Conservation (phyloP, 768 basidiomycete genomes). For the Rhodosporidiobolus sp. region DNA sequence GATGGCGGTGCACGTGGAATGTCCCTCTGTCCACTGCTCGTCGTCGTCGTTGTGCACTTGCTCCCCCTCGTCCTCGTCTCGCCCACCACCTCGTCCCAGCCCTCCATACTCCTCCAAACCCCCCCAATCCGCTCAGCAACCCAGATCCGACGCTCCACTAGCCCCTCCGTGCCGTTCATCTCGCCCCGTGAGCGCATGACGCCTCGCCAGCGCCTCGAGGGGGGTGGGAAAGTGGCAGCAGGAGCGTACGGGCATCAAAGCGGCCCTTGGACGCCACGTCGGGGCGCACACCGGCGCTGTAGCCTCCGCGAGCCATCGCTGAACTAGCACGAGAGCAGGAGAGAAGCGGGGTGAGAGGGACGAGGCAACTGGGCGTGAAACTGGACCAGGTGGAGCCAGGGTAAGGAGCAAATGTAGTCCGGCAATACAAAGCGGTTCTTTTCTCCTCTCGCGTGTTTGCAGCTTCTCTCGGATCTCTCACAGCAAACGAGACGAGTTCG, state of each 20-base stretch:
- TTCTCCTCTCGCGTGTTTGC: too few relatives aligned
- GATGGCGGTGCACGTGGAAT: background rate
- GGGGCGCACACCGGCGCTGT: background rate
- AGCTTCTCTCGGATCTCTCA: too few relatives aligned
- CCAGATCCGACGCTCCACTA: too few relatives aligned
- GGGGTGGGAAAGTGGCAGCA: too few relatives aligned
- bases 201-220: background rate
- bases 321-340: background rate
- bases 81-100: too few relatives aligned
- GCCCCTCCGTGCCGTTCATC: background rate
- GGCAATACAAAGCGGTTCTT: too few relatives aligned
- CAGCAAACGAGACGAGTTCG: too few relatives aligned
- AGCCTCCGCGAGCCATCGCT: conserved; percentile 3
- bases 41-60: too few relatives aligned
- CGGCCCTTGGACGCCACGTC: conserved; percentile 5
- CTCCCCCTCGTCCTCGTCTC: too few relatives aligned
- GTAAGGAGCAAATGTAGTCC: background rate
- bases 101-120: too few relatives aligned
- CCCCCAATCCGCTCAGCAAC: too few relatives aligned
- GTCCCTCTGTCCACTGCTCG: background rate
- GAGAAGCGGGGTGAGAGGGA: background rate
- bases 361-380: background rate
- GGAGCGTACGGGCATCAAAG: conserved; percentile 11
- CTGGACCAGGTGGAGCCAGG: background rate
- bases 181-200: background rate